These are phyloP conservation scores for Candida nemodendra DNA, from an alignment of 805 yeast genomes.

Conservation along the genomic window DNA sequence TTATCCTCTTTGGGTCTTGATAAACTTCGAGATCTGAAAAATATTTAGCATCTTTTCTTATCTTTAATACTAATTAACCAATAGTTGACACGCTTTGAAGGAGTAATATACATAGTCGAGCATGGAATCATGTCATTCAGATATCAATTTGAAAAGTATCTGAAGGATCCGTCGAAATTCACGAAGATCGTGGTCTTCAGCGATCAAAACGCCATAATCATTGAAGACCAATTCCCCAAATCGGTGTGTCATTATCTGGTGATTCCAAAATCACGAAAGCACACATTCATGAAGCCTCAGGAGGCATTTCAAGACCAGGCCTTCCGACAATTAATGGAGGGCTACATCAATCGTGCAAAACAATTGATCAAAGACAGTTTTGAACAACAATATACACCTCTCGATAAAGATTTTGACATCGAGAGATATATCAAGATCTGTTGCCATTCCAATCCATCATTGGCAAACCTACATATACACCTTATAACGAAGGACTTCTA, in stretches of 20 bases:
- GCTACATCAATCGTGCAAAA: constrained; percentile 40
- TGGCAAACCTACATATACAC: constrained; percentile 71
- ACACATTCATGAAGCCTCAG: constrained; percentile 52
- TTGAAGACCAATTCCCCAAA: constrained; percentile 65
- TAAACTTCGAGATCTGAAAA: too few relatives aligned
- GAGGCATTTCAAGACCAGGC: constrained; percentile 41
- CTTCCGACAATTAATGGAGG: constrained; percentile 29
- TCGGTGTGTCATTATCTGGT: constrained; percentile 58
- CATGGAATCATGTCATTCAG: constrained; percentile 58
- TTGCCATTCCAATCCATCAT: constrained; percentile 68
- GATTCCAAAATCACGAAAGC: constrained; percentile 46
- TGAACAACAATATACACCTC: constrained; percentile 12
- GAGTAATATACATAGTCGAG: too few relatives aligned
- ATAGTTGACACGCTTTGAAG: too few relatives aligned
- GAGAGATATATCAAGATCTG: constrained; percentile 48
- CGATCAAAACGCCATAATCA: constrained; percentile 54
- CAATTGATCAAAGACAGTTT: constrained; percentile 17
- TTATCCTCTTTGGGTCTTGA: too few relatives aligned
- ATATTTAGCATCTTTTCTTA: too few relatives aligned
- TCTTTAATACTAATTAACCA: too few relatives aligned
- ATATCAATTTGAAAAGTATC: constrained; percentile 47
- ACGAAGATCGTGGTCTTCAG: constrained; percentile 40
- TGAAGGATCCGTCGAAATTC: constrained; percentile 43
- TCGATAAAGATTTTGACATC: constrained; percentile 15
- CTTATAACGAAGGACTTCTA: constrained; percentile 64